Evolutionary conservation across 768 basidiomycete genomes (phyloP), one percentile per base, ranked within the genome.

Genomic region (Suillus paluster): DNA sequence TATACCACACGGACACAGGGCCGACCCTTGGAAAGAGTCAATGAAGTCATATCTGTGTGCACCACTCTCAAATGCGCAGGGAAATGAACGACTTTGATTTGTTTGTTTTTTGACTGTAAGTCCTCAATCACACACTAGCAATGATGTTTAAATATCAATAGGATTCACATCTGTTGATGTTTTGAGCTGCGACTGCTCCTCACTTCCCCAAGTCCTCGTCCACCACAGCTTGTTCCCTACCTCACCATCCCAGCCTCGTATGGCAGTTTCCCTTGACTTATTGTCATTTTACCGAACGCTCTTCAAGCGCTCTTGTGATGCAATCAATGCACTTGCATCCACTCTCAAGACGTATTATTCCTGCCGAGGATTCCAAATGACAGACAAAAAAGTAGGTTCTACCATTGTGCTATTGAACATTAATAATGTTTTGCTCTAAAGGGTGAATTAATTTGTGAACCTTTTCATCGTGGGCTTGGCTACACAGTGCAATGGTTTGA

Each of bases 231-330:
- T 78, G 3, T 81, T 79, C 50, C 78, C 77, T 1, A 73, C 27
- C 7, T 71, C 44, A 63, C 78, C 38, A 0, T 57, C 62, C 6
- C 64, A 67, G 34, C 67, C 72, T 1, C 53, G 54, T 2, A 62
- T 68, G 48, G 65, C 63, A 0, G 60, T 72, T 14, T 72, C 70
- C 0, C 63, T 78, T 3, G 68, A 76, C 6, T 63, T 79, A 1
- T 60, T 79, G 0, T 63, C 73, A 1, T 77, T 79, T 57, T 79
- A 77, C 58, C 59, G 48, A 1, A 68, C 72, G 2, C 61, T 79
- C 1, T 80, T 80, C 45, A 72, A 79, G 58, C 63, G 68, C 0
- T 77, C 79, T 0, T 79, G 77, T 21, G 71, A 80, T 58, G 23
- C 57, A 55, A 63, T 67, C 60, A 50, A 75, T 57, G 21, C 21